Conservation (phyloP, 2,329 filamentous ascomycete genomes). For the Fusarium sp. region DNA sequence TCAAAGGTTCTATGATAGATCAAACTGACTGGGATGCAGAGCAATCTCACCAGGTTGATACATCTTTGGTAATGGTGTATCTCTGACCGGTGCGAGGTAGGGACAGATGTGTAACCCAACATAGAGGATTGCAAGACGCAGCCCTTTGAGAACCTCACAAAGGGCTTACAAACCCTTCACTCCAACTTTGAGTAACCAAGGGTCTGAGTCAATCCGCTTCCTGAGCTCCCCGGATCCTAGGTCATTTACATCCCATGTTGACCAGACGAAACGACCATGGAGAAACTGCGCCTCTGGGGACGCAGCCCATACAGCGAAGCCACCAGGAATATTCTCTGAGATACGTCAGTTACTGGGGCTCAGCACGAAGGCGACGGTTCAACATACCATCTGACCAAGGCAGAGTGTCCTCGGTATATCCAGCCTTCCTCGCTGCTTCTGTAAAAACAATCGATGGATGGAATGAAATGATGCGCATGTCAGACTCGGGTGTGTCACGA, state of each 20-base stretch:
- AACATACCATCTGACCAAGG: slow-evolving; percentile 38
- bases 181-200: slow-evolving; percentile 42
- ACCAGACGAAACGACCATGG: slow-evolving; percentile 60
- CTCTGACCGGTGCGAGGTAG: too few species aligned
- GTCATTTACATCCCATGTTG: slow-evolving; percentile 64
- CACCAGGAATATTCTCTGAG: slow-evolving; percentile 53
- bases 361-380: fast-evolving
- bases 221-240: slow-evolving; percentile 40
- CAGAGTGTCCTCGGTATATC: slow-evolving; percentile 38
- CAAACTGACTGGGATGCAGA: too few species aligned
- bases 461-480: slow-evolving; percentile 55
- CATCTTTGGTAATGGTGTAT: too few species aligned
- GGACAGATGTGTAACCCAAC: too few species aligned
- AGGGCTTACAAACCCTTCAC: slow-evolving; percentile 28
- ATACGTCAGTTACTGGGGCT: not conserved
- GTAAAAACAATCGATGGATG: slow-evolving; percentile 56
- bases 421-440: slow-evolving; percentile 39
- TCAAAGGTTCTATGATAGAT: too few species aligned
- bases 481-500: slow-evolving; percentile 44
- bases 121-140: too few species aligned
- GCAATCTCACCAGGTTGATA: too few species aligned
- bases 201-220: slow-evolving; percentile 22
- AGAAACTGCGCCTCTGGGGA: slow-evolving; percentile 59
- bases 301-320: slow-evolving; percentile 56
- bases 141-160: fast-evolving